Evolutionary conservation across 352 stramenopile genomes (phyloP).

Genomic region (Bremia lactucae): DNA sequence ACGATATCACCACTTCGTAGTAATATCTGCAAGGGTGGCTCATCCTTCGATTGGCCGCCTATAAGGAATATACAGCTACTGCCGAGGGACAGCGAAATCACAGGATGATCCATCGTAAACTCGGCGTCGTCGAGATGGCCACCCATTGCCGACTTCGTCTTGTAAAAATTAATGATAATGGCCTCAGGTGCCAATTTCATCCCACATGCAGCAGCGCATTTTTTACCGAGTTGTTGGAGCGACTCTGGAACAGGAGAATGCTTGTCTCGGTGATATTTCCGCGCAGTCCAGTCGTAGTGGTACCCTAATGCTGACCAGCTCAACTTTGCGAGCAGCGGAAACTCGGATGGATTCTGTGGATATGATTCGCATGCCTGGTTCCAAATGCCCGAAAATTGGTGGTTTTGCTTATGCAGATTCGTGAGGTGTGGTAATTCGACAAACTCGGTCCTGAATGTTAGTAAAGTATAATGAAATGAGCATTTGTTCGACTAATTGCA

Average conservation of each 20-base stretch:
- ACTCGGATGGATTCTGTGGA: slow-evolving; percentile 27
- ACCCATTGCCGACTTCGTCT: slow-evolving; percentile 63
- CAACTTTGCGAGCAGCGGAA: slow-evolving; percentile 43
- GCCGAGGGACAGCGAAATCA: slow-evolving; percentile 70
- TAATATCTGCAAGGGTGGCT: slow-evolving; percentile 43
- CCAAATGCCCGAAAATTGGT: slow-evolving; percentile 46
- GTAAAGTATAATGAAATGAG: slow-evolving; percentile 6
- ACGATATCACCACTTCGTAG: slow-evolving; percentile 63
- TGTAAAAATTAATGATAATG: slow-evolving; percentile 84
- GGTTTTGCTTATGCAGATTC: slow-evolving; percentile 62
- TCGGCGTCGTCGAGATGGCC: slow-evolving; percentile 80
- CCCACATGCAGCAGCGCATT: slow-evolving; percentile 37
- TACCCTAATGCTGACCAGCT: slow-evolving; percentile 63
- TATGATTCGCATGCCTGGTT: slow-evolving; percentile 26
- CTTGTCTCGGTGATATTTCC: slow-evolving; percentile 49
- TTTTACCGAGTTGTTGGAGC: slow-evolving; percentile 30
- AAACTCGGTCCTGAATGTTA: slow-evolving; percentile 51
- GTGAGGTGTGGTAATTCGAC: slow-evolving; percentile 59
- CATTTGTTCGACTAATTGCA: slow-evolving; percentile 19
- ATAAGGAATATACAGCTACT: slow-evolving; percentile 71
- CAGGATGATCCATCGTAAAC: slow-evolving; percentile 70
- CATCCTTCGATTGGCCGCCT: slow-evolving; percentile 50
- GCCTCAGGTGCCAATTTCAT: slow-evolving; percentile 48
- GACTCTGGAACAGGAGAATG: slow-evolving; percentile 41
- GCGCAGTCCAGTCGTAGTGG: slow-evolving; percentile 76